A percentile compares a stretch with the other conserved stretches of the same genome.
phyloP scores from a whole-genome alignment of 768 basidiomycete species.

The Boletus huronensis region DNA sequence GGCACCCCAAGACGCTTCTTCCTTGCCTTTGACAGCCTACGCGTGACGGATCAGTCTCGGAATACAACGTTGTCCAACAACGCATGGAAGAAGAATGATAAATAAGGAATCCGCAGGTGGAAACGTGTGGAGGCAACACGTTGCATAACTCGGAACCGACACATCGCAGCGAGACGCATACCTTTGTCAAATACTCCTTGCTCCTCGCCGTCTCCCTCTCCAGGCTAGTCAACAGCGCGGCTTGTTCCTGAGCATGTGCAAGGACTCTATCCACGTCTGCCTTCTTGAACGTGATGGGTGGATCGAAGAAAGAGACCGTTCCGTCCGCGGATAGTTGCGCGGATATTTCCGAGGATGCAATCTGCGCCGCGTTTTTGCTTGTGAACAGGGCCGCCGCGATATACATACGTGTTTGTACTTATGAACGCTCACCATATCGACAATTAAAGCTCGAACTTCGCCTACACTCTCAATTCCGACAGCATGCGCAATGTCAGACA shows the following conservation, averaged over 20 bases:
- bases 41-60: background rate
- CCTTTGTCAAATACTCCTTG: conserved; percentile 74
- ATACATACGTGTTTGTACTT: background rate
- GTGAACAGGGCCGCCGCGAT: background rate
- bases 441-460: conserved; percentile 54
- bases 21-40: conserved; percentile 31
- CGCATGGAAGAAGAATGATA: background rate
- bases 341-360: conserved; percentile 65
- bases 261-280: conserved; percentile 61
- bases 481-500: conserved; percentile 63
- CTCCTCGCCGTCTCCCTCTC: conserved; percentile 47
- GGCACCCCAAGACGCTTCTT: conserved; percentile 23
- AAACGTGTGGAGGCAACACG: background rate
- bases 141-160: background rate
- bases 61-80: background rate
- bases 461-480: conserved; percentile 44
- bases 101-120: too few relatives aligned
- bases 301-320: conserved; percentile 72
- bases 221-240: conserved; percentile 19
- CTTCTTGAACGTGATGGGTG: conserved; percentile 54
- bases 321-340: conserved; percentile 65
- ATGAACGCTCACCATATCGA: conserved; percentile 62
- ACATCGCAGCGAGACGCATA: conserved; percentile 23
- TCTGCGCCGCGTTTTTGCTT: conserved; percentile 38
- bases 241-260: conserved; percentile 49